phyloP scores from a whole-genome alignment of 148 eudicot species.

The Rhododendron simsii region DNA sequence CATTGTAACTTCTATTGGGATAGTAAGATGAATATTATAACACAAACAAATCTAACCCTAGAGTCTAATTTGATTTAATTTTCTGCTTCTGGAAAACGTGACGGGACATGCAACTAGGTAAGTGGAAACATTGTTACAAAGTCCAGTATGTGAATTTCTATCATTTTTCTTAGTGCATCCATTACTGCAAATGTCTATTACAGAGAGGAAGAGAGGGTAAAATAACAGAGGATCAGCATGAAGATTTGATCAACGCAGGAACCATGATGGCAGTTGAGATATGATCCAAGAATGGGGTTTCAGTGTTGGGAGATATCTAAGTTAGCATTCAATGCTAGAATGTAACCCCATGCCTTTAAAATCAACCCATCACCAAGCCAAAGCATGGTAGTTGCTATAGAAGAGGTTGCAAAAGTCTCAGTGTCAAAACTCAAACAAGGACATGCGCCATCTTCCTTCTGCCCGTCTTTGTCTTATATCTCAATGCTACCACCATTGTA shows the following conservation, averaged over 20 bases:
- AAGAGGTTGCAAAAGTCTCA: conserved; percentile 85
- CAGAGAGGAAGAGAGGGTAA: background rate
- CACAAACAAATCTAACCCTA: background rate
- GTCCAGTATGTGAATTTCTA: background rate
- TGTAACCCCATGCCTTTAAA: conserved; percentile 75
- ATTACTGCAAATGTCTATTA: background rate
- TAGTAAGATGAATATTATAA: background rate
- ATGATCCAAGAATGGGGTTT: background rate
- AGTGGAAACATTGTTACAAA: background rate
- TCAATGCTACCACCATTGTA: conserved; percentile 26
- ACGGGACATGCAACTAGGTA: background rate
- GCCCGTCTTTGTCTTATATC: background rate
- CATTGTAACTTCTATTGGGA: background rate
- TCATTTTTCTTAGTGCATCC: background rate
- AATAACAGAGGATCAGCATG: conserved; percentile 46
- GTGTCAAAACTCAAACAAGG: conserved; percentile 58
- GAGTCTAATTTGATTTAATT: background rate
- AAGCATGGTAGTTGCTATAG: conserved; percentile 38
- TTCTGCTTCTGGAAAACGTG: background rate
- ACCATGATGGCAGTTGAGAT: conserved; percentile 15
- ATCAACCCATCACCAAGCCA: conserved; percentile 58
- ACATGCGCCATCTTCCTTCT: conserved; percentile 73
- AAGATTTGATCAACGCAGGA: conserved; percentile 51
- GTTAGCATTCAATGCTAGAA: conserved; percentile 75
- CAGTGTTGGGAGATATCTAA: conserved; percentile 77